These are phyloP conservation scores for Epichloe hybrida DNA, from an alignment of 2,329 filamentous ascomycete genomes.

Conservation along the genomic window DNA sequence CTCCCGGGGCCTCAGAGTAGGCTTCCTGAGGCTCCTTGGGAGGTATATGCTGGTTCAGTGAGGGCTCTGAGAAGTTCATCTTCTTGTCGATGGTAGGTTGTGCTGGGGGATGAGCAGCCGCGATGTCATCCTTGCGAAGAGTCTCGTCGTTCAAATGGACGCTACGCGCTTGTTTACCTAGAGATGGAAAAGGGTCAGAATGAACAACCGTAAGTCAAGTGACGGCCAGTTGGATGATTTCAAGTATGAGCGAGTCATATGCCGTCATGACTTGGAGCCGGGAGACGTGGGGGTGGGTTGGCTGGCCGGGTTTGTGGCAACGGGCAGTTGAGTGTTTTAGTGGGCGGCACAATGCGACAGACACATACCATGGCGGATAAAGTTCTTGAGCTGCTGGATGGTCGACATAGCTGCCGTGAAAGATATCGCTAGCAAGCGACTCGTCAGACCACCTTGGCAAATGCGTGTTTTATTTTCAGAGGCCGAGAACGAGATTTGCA, in stretches of 20 bases:
- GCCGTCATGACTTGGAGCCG: conserved; percentile 3
- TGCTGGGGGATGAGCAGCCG: conserved; percentile 36
- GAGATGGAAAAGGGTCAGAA: neutral
- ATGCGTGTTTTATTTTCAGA: neutral
- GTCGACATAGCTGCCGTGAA: conserved; percentile 38
- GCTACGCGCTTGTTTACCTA: conserved; percentile 76
- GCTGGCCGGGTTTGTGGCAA: neutral
- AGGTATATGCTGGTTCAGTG: conserved; percentile 19
- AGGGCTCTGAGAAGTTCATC: conserved; percentile 35
- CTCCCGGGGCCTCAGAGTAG: conserved; percentile 47
- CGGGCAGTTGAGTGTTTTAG: neutral
- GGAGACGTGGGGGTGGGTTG: neutral
- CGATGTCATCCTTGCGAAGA: conserved; percentile 38
- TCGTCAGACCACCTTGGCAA: neutral
- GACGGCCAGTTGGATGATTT: neutral
- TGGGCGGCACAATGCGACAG: neutral
- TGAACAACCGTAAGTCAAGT: neutral
- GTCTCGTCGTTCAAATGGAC: conserved; percentile 38
- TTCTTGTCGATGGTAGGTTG: conserved; percentile 40
- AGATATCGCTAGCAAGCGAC: conserved; percentile 10
- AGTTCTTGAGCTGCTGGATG: conserved; percentile 96
- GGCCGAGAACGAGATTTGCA: neutral
- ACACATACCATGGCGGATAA: conserved; percentile 71
- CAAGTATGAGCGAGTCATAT: neutral
- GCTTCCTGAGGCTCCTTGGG: conserved; percentile 40